Evolutionary conservation across 768 basidiomycete genomes (phyloP), one percentile per base, ranked within the genome.

Genomic region (Trichaptum fuscoviolaceum): DNA sequence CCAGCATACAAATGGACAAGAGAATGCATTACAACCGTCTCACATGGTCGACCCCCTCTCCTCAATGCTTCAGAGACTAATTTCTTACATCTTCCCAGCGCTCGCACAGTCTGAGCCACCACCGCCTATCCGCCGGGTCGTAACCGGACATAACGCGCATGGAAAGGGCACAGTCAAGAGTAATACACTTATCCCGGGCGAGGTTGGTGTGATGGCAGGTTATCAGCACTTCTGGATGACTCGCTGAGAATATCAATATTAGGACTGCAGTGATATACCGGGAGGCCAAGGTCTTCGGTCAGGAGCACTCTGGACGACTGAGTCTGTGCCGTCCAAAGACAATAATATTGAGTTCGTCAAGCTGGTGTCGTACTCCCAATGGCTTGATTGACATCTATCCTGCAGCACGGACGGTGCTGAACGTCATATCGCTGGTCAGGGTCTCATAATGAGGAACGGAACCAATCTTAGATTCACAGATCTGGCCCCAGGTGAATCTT

Each of bases 381-480:
- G 25, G 63, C 52, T 26, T 18, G 35, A 64, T 23, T 36, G 35
- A 8, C 58, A 57, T 15, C 58, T 68, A 57, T 52, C 20, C 42
- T 52, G 64, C 73, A 86, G 85, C 25, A 78, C 81, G n/a, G 86
- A 87, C 67, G 86, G 85, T 17, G 82, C 78, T 15, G 73, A 69
- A 15, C 79, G 85, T 34, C 66, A 67, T 30, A 75, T 83, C 17
- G 77, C 80, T 6, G 78, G 77, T 67, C 73, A 82, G 35, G 80
- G 82, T 0, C 74, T 87, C 18, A 70, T 75, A n/a, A 77, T 82
- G 57, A 76, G 77, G 4, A 76, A 71, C 35, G 85, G 84, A 12
- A 81, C 83, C 7, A 84, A 82, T 66, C 69, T 85, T 24, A 79
- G 80, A 59, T 81, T 80, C 61, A 87, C 86, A 1, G 86, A 87